Percentiles rank a stretch among this genome's conserved stretches.
Conservation (phyloP, 2,329 filamentous ascomycete species). For the Macroventuria anomochaeta region DNA sequence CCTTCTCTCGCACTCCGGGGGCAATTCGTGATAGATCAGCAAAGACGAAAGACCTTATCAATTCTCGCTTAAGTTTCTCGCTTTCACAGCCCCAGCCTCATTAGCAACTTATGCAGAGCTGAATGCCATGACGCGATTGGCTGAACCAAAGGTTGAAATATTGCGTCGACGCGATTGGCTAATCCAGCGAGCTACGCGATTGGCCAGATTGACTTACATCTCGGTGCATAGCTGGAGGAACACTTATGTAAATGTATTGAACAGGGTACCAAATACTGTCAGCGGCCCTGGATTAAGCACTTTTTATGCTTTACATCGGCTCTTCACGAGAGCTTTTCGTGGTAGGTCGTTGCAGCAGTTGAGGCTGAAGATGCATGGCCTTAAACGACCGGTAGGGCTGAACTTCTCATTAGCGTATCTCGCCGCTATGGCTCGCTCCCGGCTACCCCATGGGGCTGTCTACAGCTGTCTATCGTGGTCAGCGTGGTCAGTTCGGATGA, state of each 20-base stretch:
- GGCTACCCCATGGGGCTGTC: slow-evolving; percentile 1
- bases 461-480: background rate
- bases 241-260: background rate
- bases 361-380: background rate
- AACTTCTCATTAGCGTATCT: background rate
- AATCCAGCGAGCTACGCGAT: background rate
- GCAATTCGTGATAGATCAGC: too few species aligned
- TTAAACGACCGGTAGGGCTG: background rate
- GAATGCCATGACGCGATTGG: slow-evolving; percentile 13
- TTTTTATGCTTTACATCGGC: background rate
- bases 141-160: background rate
- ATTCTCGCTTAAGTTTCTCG: too few species aligned
- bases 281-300: too few species aligned
- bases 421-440: slow-evolving; percentile 1
- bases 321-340: background rate
- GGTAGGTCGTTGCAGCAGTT: background rate
- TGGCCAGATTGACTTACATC: background rate
- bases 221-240: background rate
- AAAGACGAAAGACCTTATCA: too few species aligned
- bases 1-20: too few species aligned
- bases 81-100: too few species aligned
- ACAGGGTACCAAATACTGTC: too few species aligned
- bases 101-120: too few species aligned
- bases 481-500: background rate
- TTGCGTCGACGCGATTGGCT: slow-evolving; percentile 7